These are phyloP conservation scores for Boletus subparvulus DNA, from an alignment of 768 basidiomycete species.

Conservation along the genomic window DNA sequence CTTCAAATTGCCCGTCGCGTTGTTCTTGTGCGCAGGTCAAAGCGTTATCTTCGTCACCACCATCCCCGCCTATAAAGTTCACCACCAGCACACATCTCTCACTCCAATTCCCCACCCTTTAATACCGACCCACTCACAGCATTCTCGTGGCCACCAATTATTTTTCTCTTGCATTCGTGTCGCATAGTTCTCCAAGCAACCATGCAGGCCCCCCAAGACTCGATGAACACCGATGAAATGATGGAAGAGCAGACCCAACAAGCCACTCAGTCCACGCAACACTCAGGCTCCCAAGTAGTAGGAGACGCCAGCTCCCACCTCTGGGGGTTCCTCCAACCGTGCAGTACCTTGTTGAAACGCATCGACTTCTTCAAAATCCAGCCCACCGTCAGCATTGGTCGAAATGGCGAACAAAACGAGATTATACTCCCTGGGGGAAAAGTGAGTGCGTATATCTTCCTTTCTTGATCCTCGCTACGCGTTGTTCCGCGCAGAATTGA, in stretches of 20 bases:
- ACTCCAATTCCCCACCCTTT: not conserved
- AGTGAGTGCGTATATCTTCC: conserved; percentile 55
- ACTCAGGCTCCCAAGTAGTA: conserved; percentile 29
- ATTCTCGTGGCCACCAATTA: not conserved
- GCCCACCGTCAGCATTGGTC: conserved; percentile 53
- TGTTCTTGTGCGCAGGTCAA: conserved; percentile 20
- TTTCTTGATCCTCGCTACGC: conserved; percentile 9
- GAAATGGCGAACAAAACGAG: conserved; percentile 45
- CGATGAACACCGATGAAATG: conserved; percentile 27
- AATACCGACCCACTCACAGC: not conserved
- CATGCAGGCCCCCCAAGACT: conserved; percentile 23
- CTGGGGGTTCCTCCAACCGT: conserved; percentile 74
- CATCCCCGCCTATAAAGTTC: conserved; percentile 21
- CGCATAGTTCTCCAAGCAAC: not conserved
- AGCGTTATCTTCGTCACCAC: not conserved
- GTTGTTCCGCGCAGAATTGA: conserved; percentile 14
- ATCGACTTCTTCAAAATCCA: conserved; percentile 62
- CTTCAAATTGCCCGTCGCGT: conserved; percentile 4
- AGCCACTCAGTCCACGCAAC: conserved; percentile 42
- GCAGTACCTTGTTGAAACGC: conserved; percentile 48
- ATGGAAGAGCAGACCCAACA: conserved; percentile 38
- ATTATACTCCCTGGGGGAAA: conserved; percentile 66
- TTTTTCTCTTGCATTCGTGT: not conserved
- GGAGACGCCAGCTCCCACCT: conserved; percentile 38
- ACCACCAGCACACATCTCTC: not conserved